These are phyloP conservation scores for Crithidia acanthocephali DNA, from an alignment of 208 protist genomes.

Conservation along the genomic window DNA sequence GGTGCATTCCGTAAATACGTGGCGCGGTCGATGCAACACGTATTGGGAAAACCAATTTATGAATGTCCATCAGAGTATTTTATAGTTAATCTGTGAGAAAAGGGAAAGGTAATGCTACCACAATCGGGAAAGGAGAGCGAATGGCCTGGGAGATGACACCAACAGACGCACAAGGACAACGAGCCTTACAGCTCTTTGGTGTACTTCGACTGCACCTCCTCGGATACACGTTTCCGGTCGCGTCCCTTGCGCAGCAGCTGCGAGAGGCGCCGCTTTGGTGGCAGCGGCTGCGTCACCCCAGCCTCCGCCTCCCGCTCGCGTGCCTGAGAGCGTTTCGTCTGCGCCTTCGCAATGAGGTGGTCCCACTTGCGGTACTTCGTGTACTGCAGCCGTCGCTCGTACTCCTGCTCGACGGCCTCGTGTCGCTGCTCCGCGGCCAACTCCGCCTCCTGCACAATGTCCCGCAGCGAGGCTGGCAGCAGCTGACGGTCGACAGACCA, in stretches of 20 bases:
- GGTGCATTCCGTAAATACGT: no score
- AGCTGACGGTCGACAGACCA: slow-evolving; percentile 77
- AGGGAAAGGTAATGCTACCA: no score
- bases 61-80: background rate
- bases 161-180: background rate
- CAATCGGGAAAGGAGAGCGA: background rate
- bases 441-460: slow-evolving; percentile 66
- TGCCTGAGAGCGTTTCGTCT: slow-evolving; percentile 44
- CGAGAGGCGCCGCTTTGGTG: slow-evolving; percentile 57
- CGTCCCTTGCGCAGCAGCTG: slow-evolving; percentile 71
- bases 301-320: slow-evolving; percentile 27
- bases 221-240: slow-evolving; percentile 62
- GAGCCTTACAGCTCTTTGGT: slow-evolving; percentile 48
- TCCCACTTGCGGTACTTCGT: slow-evolving; percentile 86
- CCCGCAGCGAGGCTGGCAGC: slow-evolving; percentile 67
- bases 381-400: slow-evolving; percentile 61
- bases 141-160: background rate
- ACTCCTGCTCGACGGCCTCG: slow-evolving; percentile 73
- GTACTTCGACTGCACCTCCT: slow-evolving; percentile 56
- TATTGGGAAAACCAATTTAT: no score
- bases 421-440: slow-evolving; percentile 54
- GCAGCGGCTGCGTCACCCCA: slow-evolving; percentile 48
- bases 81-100: background rate
- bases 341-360: slow-evolving; percentile 63
- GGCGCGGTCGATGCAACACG: no score